Evolutionary conservation across 352 stramenopile genomes (phyloP).

Genomic region (Discostella stelligera): DNA sequence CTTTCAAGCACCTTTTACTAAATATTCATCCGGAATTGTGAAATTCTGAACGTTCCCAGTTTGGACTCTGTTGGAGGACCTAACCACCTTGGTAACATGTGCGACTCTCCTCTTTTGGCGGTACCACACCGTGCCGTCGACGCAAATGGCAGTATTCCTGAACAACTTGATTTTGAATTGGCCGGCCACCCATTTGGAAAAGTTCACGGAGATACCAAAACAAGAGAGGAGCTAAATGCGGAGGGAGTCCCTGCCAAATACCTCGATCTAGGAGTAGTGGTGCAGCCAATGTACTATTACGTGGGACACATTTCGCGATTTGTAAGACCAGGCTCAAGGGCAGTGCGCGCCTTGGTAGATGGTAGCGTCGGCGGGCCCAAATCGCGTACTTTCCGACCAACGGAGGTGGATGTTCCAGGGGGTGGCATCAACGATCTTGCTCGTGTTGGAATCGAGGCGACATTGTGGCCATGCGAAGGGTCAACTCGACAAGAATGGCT

Average conservation of each 20-base stretch:
- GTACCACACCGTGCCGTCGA: constrained; percentile 66
- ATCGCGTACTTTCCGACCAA: constrained; percentile 59
- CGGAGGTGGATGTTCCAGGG: constrained; percentile 54
- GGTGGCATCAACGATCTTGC: constrained; percentile 77
- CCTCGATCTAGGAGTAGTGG: constrained; percentile 66
- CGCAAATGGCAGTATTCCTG: constrained; percentile 33
- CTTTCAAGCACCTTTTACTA: neutral
- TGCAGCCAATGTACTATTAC: constrained; percentile 79
- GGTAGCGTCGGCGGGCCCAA: constrained; percentile 31
- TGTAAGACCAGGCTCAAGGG: constrained; percentile 62
- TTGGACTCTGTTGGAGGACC: constrained; percentile 78
- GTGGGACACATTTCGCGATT: constrained; percentile 81
- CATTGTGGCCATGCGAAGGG: constrained; percentile 79
- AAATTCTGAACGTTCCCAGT: neutral
- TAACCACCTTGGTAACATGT: constrained; percentile 82
- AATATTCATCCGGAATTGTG: neutral
- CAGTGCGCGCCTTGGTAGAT: constrained; percentile 61
- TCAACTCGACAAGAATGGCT: constrained; percentile 74
- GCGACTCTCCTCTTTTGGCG: constrained; percentile 71
- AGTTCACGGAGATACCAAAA: constrained; percentile 65
- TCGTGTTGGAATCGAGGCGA: constrained; percentile 72
- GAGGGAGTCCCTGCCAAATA: constrained; percentile 65
- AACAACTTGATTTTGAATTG: constrained; percentile 59
- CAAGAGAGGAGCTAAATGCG: constrained; percentile 74
- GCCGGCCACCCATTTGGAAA: constrained; percentile 54